Conservation (phyloP, 345 rosid genomes). For the Pistacia atlantica region DNA sequence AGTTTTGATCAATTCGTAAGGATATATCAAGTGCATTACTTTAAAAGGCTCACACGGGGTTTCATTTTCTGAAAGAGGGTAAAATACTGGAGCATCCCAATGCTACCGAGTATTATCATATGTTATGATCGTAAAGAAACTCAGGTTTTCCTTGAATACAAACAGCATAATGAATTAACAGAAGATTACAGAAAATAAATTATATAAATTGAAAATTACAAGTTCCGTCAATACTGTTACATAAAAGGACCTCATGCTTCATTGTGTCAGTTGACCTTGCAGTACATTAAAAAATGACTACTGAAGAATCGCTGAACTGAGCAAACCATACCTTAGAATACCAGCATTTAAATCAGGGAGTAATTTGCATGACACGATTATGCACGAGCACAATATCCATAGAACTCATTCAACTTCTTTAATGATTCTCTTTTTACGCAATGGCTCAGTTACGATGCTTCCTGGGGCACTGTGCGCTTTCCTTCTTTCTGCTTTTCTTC, state of each 20-base stretch:
- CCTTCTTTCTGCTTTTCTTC: conserved; percentile 74
- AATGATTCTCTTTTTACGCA: conserved; percentile 74
- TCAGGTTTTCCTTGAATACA: neutral
- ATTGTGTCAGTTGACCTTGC: neutral
- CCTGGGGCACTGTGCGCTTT: conserved; percentile 96
- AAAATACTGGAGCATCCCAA: neutral
- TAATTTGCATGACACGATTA: neutral
- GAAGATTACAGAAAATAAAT: neutral
- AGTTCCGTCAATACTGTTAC: conserved; percentile 7
- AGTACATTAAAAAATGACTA: no score
- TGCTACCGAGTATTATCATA: no score
- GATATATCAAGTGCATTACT: no score
- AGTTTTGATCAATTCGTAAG: no score
- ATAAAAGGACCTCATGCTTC: neutral
- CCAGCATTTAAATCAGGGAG: neutral
- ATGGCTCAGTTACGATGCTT: conserved; percentile 46
- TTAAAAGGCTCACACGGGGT: no score
- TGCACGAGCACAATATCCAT: neutral
- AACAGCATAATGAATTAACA: neutral
- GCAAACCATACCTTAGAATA: neutral
- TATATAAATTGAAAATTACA: neutral
- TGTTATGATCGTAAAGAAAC: neutral
- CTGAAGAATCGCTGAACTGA: neutral
- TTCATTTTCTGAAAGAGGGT: neutral
- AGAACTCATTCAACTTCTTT: conserved; percentile 67